Percentiles rank a stretch among this genome's conserved stretches.
Conservation (phyloP, 75 land plant genomes). For the Gnetum montanum region DNA sequence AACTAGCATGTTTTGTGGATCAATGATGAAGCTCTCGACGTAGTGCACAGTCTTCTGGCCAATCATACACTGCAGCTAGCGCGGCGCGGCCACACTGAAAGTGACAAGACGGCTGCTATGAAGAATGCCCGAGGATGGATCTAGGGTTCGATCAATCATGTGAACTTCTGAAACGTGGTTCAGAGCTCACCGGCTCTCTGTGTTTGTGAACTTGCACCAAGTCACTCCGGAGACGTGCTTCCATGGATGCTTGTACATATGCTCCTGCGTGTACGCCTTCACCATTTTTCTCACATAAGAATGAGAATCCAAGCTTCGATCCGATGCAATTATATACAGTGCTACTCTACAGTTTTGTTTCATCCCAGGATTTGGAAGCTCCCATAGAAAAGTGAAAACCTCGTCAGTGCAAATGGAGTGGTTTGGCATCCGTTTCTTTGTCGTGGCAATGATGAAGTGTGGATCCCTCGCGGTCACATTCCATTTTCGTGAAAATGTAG, state of each 20-base stretch:
- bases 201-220: constrained; percentile 87
- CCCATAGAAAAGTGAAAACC: too few relatives aligned
- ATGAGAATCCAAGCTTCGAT: too few relatives aligned
- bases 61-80: constrained; percentile 68
- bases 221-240: constrained; percentile 82
- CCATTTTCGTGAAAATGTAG: too few relatives aligned
- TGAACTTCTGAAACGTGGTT: constrained; percentile 86
- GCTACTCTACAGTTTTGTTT: too few relatives aligned
- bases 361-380: too few relatives aligned
- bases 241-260: constrained; percentile 90
- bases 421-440: too few relatives aligned
- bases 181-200: constrained; percentile 25
- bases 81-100: constrained; percentile 70
- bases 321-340: too few relatives aligned
- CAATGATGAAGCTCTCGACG: constrained; percentile 75
- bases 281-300: constrained; percentile 46
- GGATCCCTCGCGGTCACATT: too few relatives aligned
- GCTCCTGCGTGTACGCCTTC: constrained; percentile 76
- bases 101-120: constrained; percentile 61
- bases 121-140: constrained; percentile 42
- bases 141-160: constrained; percentile 55
- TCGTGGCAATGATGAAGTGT: too few relatives aligned
- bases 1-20: too few relatives aligned
- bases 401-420: too few relatives aligned
- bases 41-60: constrained; percentile 76